Percentiles rank a stretch among this genome's conserved stretches.
phyloP scores from a whole-genome alignment of 768 basidiomycete genomes.

The Kwoniella mangroviensis region DNA sequence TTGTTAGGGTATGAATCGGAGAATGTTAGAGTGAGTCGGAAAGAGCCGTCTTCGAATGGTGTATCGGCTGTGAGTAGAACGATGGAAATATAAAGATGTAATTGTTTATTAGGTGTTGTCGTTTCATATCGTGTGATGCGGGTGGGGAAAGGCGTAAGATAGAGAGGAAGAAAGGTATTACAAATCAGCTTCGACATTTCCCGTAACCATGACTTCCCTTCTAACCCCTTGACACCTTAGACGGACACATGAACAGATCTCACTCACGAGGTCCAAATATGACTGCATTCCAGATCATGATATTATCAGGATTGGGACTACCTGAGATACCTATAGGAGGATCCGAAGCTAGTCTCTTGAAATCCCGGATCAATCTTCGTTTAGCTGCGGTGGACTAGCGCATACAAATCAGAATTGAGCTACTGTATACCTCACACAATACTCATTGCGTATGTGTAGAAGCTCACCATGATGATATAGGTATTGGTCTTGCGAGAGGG shows the following conservation, averaged over 20 bases:
- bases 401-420: not conserved
- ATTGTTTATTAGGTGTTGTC: too few relatives aligned
- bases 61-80: slow-evolving; percentile 96
- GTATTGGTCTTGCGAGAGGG: not conserved
- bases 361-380: slow-evolving; percentile 95
- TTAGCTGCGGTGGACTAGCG: slow-evolving; percentile 87
- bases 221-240: not conserved
- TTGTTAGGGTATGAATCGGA: slow-evolving; percentile 99
- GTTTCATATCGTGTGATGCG: too few relatives aligned
- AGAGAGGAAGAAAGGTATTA: not conserved
- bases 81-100: too few relatives aligned
- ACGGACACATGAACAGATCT: not conserved
- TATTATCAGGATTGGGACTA: slow-evolving; percentile 95
- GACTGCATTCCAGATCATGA: slow-evolving; percentile 99
- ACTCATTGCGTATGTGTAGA: not conserved
- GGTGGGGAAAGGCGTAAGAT: too few relatives aligned
- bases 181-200: not conserved
- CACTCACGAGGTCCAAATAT: slow-evolving; percentile 94
- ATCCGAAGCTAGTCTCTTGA: slow-evolving; percentile 91
- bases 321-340: slow-evolving; percentile 96
- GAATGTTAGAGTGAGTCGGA: slow-evolving; percentile 92
- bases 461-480: slow-evolving; percentile 14
- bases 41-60: slow-evolving; percentile 98
- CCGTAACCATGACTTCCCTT: not conserved
- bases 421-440: not conserved